Evolutionary conservation across 1,284 basidiomycete genomes (phyloP), one percentile per base, ranked within the genome.

Genomic region (Gomphus sp.): DNA sequence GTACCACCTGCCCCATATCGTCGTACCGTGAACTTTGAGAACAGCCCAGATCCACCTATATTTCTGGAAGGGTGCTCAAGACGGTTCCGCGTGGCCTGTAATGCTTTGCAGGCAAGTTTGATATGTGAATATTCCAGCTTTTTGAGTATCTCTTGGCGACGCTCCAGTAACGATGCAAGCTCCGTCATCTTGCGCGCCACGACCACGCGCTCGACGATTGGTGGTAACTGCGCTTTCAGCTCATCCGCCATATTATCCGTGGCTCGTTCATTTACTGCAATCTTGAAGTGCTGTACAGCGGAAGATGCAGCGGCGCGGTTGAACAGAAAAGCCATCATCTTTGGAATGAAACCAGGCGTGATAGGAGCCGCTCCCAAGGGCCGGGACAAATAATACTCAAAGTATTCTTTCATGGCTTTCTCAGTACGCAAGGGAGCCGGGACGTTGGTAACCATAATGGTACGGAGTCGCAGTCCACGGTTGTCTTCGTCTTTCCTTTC

Each of bases 121-220:
- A 94, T 82, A 67, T 97, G 93, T 0, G 91, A 91, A 3, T 85
- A 80, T 73, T 97, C 93, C 16, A 96, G 76, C 28, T 80, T 75
- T n/a, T 80, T 77, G 43, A 93, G 73, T 4, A 89, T 81, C 25
- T 88, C 87, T 64, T 88, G 84, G 31, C 91, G 77, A 52, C 91
- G 78, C 58, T 85, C 81, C 43, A 92, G 71, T 43, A 93, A 72
- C n/a, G 87, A 87, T 3, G 86, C 84, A 10, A 97, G 72, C 64
- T 92, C 88, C 2, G 84, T 86, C 22, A 22, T 22, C 22, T 22
- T 22, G 22, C 22, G 22, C 1, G 87, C 88, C 39, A 95, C 73
- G 4, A 91, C 81, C 2, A 95, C 85, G 37, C 86, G 81, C 60
- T 89, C 84, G 18, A 77, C 69, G 18, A 90, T 82, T 6, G 70